Percentiles rank a stretch among this genome's conserved stretches.
Conservation (phyloP, 768 basidiomycete genomes). For the Pholiota conissans region DNA sequence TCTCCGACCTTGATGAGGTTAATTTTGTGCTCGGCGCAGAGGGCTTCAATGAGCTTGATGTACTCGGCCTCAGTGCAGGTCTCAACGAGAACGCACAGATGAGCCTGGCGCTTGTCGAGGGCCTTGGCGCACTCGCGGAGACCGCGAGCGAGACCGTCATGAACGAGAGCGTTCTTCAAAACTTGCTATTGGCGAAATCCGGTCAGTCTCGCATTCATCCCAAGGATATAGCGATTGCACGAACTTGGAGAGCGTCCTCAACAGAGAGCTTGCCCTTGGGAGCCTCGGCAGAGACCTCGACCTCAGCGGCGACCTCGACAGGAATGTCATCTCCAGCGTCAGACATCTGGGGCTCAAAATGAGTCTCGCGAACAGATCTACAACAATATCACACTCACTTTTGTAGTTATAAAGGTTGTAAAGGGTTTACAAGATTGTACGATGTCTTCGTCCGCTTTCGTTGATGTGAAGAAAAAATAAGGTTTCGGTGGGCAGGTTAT, state of each 20-base stretch:
- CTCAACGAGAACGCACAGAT: constrained; percentile 98
- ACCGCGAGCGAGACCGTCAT: constrained; percentile 97
- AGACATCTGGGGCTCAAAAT: constrained; percentile 67
- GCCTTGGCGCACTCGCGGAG: constrained; percentile 98
- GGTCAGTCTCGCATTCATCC: background rate
- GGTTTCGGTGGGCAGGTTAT: constrained; percentile 35
- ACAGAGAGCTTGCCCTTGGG: constrained; percentile 96
- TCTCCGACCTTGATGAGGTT: constrained; percentile 99
- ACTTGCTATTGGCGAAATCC: constrained; percentile 69
- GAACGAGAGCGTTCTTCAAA: constrained; percentile 96
- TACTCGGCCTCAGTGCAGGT: constrained; percentile 99
- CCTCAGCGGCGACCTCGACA: constrained; percentile 71
- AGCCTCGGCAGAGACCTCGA: constrained; percentile 84
- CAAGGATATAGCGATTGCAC: constrained; percentile 13
- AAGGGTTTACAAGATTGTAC: constrained; percentile 29
- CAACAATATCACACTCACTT: constrained; percentile 32
- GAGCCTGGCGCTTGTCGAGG: constrained; percentile 97
- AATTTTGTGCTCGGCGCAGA: constrained; percentile 99
- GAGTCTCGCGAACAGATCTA: constrained; percentile 3
- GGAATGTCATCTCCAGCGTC: constrained; percentile 96
- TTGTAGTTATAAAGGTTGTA: constrained; percentile 31
- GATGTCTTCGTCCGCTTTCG: constrained; percentile 96
- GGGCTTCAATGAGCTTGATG: constrained; percentile 99
- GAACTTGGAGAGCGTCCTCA: constrained; percentile 89
- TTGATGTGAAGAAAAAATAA: constrained; percentile 76